These are phyloP conservation scores for Zygosaccharomyces pseudorouxii DNA, from an alignment of 805 yeast species.

Conservation along the genomic window DNA sequence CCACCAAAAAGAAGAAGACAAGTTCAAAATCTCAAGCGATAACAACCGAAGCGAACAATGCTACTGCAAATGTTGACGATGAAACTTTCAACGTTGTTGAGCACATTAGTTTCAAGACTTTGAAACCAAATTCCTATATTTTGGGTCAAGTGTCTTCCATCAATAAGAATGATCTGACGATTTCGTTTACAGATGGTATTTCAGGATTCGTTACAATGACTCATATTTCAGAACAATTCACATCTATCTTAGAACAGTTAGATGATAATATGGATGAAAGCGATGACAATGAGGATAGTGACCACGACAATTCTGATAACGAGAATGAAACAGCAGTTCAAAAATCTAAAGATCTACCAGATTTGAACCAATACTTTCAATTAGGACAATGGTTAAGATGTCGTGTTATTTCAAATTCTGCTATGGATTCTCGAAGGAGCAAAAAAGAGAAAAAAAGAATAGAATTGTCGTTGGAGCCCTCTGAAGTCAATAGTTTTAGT, in stretches of 20 bases:
- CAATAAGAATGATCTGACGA: slow-evolving; percentile 55
- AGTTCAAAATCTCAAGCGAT: slow-evolving; percentile 19
- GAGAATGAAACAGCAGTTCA: slow-evolving; percentile 17
- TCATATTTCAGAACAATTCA: slow-evolving; percentile 60
- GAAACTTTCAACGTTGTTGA: slow-evolving; percentile 48
- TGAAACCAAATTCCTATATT: slow-evolving; percentile 67
- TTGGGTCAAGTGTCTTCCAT: slow-evolving; percentile 71
- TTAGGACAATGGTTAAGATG: slow-evolving; percentile 89
- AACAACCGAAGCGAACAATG: slow-evolving; percentile 18
- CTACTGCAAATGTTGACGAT: slow-evolving; percentile 32
- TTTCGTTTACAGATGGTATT: slow-evolving; percentile 76
- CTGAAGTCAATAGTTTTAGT: slow-evolving; percentile 58
- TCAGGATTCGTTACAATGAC: slow-evolving; percentile 76
- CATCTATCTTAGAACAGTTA: slow-evolving; percentile 50
- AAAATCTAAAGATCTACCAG: slow-evolving; percentile 49
- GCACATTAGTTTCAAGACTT: slow-evolving; percentile 53
- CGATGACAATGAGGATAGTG: slow-evolving; percentile 35
- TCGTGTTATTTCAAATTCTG: slow-evolving; percentile 53
- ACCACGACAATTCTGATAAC: slow-evolving; percentile 30
- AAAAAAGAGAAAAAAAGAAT: slow-evolving; percentile 54
- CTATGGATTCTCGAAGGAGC: slow-evolving; percentile 37
- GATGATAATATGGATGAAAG: slow-evolving; percentile 46
- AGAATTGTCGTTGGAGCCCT: slow-evolving; percentile 70
- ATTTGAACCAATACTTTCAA: slow-evolving; percentile 48
- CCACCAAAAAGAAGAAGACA: slow-evolving; percentile 43